Percentiles rank a stretch among this genome's conserved stretches.
Evolutionary conservation across 495 filamentous ascomycete species (phyloP).

Genomic region (Hypoxylon lienhwacheense): DNA sequence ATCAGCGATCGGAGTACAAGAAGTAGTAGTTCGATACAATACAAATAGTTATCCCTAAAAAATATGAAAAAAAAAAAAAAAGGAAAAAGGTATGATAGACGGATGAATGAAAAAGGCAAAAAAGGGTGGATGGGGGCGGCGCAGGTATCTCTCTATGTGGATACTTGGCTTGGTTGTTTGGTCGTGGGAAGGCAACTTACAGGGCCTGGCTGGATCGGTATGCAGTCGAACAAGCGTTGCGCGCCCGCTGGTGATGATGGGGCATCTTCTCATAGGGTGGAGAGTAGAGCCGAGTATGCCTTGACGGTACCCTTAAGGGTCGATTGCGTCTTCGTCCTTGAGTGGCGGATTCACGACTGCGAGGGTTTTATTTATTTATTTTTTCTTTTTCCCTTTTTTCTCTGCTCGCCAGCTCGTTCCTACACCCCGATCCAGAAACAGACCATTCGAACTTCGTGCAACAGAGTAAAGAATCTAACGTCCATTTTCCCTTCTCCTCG

Average conservation of each 20-base stretch:
- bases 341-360: slow-evolving; percentile 21
- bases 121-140: slow-evolving; percentile 19
- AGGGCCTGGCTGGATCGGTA: slow-evolving; percentile 26
- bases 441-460: too few relatives aligned
- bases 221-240: slow-evolving; percentile 37
- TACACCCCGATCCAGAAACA: too few relatives aligned
- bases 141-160: slow-evolving; percentile 23
- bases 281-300: slow-evolving; percentile 31
- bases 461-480: too few relatives aligned
- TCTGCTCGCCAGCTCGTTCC: too few relatives aligned
- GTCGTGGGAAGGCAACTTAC: slow-evolving; percentile 18
- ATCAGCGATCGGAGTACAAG: slow-evolving; percentile 28
- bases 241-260: slow-evolving; percentile 36
- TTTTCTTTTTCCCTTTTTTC: too few relatives aligned
- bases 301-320: slow-evolving; percentile 29
- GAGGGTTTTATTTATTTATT: too few relatives aligned
- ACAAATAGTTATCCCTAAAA: slow-evolving; percentile 11
- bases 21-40: too few relatives aligned
- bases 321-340: slow-evolving; percentile 33
- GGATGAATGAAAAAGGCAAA: slow-evolving; percentile 10
- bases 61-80: slow-evolving; percentile 5
- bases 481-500: background rate
- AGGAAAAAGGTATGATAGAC: slow-evolving; percentile 4
- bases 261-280: slow-evolving; percentile 36
- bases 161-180: slow-evolving; percentile 22